Evolutionary conservation across 2,329 filamentous ascomycete genomes (phyloP), one percentile per base, ranked within the genome.

Genomic region (Stachybotrys echinatus): DNA sequence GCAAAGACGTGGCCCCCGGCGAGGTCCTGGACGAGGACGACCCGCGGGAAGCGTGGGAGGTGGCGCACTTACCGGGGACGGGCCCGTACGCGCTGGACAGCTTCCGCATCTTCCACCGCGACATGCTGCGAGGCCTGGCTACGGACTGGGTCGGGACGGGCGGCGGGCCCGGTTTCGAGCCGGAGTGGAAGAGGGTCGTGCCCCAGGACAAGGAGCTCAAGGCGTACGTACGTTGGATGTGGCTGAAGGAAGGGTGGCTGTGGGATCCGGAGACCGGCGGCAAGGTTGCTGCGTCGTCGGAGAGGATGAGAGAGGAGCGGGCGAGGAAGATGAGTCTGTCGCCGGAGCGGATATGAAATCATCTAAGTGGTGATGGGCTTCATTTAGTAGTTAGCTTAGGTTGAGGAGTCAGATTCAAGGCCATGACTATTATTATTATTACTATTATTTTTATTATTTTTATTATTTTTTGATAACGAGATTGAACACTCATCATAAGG

Each of bases 21-120:
- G 48, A 50, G 34, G 23, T 50, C 22, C 48, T 50, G 6, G 48
- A 40, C 23, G 27, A 46, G 19, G 23, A 47, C 18, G 48, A 50
- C 23, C 14, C 7, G 4, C 48, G 48, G 2, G 43, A 50, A 21
- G 48, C 43, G 4, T 50, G 48, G 48, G 48, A 50, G 39, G 21
- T 50, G 34, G 48, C 48, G 7, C 48, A 50, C 31, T 34, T 50
- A 20, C 48, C 48, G 21, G 44, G 48, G 21, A 31, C 40, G 10
- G 48, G 48, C 12, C 48, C 48, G 12, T 50, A 50, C 23, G 48
- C 48, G 4, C 37, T 50, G 18, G 48, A 50, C 21, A 47, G 43
- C n/a, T 50, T 47, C 21, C 48, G 48, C 12, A 50, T 50, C 20
- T 50, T 50, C 27, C 48, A 50, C 23, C 48, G 48, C 19, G 48